Percentiles rank a stretch among this genome's conserved stretches.
Evolutionary conservation across 1,284 basidiomycete genomes (phyloP).

Genomic region (Apiotrichum gracile): DNA sequence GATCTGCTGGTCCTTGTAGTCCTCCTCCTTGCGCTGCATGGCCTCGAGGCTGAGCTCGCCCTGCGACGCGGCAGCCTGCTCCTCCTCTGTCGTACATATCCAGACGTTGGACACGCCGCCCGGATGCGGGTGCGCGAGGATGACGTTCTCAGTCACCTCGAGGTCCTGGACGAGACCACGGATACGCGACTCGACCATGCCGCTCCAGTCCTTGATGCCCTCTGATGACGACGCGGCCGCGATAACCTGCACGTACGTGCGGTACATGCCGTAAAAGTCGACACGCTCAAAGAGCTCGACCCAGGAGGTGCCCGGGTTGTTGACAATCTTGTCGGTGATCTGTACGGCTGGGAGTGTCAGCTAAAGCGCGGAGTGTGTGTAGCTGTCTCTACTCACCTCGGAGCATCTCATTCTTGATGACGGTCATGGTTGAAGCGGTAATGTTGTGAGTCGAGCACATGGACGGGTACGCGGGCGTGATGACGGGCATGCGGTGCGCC

Average conservation of each 20-base stretch:
- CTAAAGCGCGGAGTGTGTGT: too few relatives aligned
- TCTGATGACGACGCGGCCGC: slow-evolving; percentile 80
- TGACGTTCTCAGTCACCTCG: slow-evolving; percentile 86
- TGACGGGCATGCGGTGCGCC: slow-evolving; percentile 98
- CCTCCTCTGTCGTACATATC: slow-evolving; percentile 77
- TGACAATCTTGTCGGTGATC: slow-evolving; percentile 86
- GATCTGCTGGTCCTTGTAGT: slow-evolving; percentile 70
- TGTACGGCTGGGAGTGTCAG: too few relatives aligned
- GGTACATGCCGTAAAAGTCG: slow-evolving; percentile 96
- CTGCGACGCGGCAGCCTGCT: slow-evolving; percentile 81
- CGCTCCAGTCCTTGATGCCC: slow-evolving; percentile 91
- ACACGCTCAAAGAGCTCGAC: slow-evolving; percentile 86
- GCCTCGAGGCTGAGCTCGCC: slow-evolving; percentile 73
- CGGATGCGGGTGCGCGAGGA: slow-evolving; percentile 89
- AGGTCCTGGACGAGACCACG: slow-evolving; percentile 96
- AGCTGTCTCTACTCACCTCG: too few relatives aligned
- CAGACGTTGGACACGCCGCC: slow-evolving; percentile 87
- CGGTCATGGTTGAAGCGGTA: slow-evolving; percentile 87
- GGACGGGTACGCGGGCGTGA: slow-evolving; percentile 98
- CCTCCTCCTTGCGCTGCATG: slow-evolving; percentile 68
- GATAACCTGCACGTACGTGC: slow-evolving; percentile 97
- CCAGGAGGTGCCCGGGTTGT: slow-evolving; percentile 65
- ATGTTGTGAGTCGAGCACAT: slow-evolving; percentile 99
- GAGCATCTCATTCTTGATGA: slow-evolving; percentile 95
- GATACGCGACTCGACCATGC: slow-evolving; percentile 94